Percentiles rank a stretch among this genome's conserved stretches.
These are phyloP conservation scores for Macaranga tanarius DNA, from an alignment of 441 rosid genomes.

Conservation along the genomic window DNA sequence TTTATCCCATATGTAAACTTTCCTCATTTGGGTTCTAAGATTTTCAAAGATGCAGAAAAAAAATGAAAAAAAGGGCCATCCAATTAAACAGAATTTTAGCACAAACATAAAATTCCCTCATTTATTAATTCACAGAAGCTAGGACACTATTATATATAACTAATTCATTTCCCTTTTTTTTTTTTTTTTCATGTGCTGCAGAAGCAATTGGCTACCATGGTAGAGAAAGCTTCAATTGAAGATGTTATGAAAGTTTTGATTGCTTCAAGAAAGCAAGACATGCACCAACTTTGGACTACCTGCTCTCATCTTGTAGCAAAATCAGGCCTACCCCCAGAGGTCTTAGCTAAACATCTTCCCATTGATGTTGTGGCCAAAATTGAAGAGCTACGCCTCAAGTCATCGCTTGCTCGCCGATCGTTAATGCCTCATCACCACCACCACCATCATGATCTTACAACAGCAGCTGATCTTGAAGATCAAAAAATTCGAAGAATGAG, in stretches of 20 bases:
- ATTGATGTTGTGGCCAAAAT: conserved; percentile 86
- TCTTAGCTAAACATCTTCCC: conserved; percentile 88
- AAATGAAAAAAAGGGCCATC: not conserved
- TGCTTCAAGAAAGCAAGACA: conserved; percentile 95
- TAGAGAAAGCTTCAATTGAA: conserved; percentile 93
- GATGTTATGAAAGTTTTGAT: conserved; percentile 95
- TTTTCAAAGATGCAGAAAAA: not conserved
- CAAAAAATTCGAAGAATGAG: conserved; percentile 93
- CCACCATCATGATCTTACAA: conserved; percentile 56
- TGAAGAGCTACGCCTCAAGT: conserved; percentile 88
- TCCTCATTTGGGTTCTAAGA: conserved; percentile 44
- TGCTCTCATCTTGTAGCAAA: conserved; percentile 98
- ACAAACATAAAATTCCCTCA: conserved; percentile 9
- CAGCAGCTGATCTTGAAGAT: conserved; percentile 83
- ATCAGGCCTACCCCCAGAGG: conserved; percentile 86
- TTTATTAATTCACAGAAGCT: conserved; percentile 1
- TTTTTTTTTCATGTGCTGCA: conserved; percentile 29
- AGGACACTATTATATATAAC: not conserved
- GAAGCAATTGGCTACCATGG: conserved; percentile 95
- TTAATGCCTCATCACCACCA: conserved; percentile 53
- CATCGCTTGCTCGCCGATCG: conserved; percentile 68
- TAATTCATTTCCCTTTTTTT: not conserved
- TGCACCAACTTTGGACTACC: conserved; percentile 94
- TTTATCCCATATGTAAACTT: conserved; percentile 40
- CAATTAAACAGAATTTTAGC: conserved; percentile 6